Evolutionary conservation across 768 basidiomycete genomes (phyloP), one percentile per base, ranked within the genome.

Genomic region (Pisolithus orientalis): DNA sequence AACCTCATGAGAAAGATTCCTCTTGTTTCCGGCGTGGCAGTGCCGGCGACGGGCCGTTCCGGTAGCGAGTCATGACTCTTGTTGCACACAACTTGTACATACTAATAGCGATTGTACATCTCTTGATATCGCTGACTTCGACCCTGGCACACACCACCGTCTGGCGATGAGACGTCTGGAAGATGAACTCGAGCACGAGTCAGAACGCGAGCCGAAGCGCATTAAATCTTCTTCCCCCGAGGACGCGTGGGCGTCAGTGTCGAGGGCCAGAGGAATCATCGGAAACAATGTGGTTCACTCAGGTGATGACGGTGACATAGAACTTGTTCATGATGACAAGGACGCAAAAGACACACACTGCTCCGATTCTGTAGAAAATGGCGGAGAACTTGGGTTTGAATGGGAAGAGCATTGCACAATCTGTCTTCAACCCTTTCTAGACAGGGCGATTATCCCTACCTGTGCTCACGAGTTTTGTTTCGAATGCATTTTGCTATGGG

Each of bases 401-500:
- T 17, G 27, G 25, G 44, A 77, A 43, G 80, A 85, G 24, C 74
- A 83, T 59, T 97, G 94, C 63, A 83, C 86, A 53, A 95, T 97
- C 32, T 97, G 94, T 61, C 72, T 97, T 24, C 90, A 94, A 60
- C 54, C 71, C 10, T 72, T 94, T 48, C 72, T 76, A 13, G 91
- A 96, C 70, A 74, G 87, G 43, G 87, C 93, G 0, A 77, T 94
- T 38, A 74, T 95, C 25, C 90, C 92, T 1, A 77, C 74, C 7
- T 96, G 94, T 67, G 87, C 90, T 2, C 94, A 97, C 72, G 87
- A 90, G 62, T 94, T 94, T 62, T 97, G 94, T 62, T 95, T 95
- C 58, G 88, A 90, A 51, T 97, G 94, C 65, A 75, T 96, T 24
- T 72, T 87, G 44, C 70, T 93, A 1, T 95, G 93, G 94, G 80